Evolutionary conservation across 495 filamentous ascomycete genomes (phyloP), one percentile per base, ranked within the genome.

Genomic region (Geopyxis carbonaria): DNA sequence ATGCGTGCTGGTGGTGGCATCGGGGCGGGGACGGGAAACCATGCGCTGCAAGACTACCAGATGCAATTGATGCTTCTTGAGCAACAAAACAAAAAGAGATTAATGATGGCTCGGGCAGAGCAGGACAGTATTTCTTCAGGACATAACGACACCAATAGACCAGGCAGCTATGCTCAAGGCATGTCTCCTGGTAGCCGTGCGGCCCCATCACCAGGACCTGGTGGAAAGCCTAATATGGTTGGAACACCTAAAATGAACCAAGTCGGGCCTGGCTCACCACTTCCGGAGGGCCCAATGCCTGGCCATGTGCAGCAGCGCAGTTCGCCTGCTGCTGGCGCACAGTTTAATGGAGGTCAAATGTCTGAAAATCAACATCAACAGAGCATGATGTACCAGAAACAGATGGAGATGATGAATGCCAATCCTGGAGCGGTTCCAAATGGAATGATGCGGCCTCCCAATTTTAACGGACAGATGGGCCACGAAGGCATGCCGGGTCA

Each of bases 11-110:
- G 62, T 13, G 68, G 61, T 43, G 70, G 68, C 33, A 70, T 82
- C 61, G 58, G 68, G 47, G 55, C 55, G 13, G 56, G 44, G 43
- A 69, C 72, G 35, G 83, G 83, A 56, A 93, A 89, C 52, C 86
- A 93, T 58, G 91, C 91, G 25, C 66, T 97, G 39, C 87, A 94
- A 57, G 91, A 95, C 58, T 95, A 97, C 60, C 89, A 97, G 62
- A 93, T 94, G 89, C 89, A 97, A 54, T 65, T 97, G 55, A 94
- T 95, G 89, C 59, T 97, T 39, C 75, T 97, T 28, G 89, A 97
- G 59, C 89, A 97, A 62, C 89, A 97, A 59, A 97, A 95, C 51
- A 97, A 95, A 69, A 89, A 87, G 54, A 69, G 89, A 16, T 64
- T 97, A 51, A 77, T 94, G 69, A 91, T 93, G 86, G 89, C 89